Percentiles rank a stretch among this genome's conserved stretches.
Evolutionary conservation across 179 eudicot species (phyloP).

Genomic region (Silene coronaria): DNA sequence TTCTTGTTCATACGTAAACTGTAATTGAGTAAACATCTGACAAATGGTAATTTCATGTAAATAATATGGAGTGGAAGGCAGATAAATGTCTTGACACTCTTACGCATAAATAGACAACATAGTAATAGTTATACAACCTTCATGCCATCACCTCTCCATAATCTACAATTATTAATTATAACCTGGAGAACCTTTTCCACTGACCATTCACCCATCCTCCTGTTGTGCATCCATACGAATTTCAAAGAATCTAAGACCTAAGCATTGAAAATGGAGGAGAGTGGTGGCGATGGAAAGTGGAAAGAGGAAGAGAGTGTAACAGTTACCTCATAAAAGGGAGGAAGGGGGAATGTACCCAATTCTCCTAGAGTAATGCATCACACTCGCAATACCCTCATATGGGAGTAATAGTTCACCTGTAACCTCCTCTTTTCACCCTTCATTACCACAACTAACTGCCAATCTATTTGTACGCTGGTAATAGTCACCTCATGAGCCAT

Average conservation of each 20-base stretch:
- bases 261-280: neutral
- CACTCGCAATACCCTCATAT: neutral
- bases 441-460: neutral
- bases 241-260: constrained; percentile 87
- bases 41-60: constrained; percentile 1
- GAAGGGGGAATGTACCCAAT: too few relatives aligned
- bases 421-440: neutral
- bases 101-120: neutral
- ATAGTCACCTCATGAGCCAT: neutral
- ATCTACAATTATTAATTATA: constrained; percentile 65
- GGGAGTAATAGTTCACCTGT: neutral
- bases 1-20: constrained; percentile 96
- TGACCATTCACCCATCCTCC: constrained; percentile 78
- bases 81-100: neutral
- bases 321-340: too few relatives aligned
- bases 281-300: neutral
- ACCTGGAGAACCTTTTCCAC: constrained; percentile 91
- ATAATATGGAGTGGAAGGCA: neutral
- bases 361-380: too few relatives aligned
- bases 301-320: neutral
- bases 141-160: constrained; percentile 97
- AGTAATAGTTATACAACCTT: constrained; percentile 41
- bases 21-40: constrained; percentile 81
- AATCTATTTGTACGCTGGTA: neutral
- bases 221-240: constrained; percentile 86